phyloP scores from a whole-genome alignment of 164 flowering plant genomes.

The Dillenia suffruticosa region DNA sequence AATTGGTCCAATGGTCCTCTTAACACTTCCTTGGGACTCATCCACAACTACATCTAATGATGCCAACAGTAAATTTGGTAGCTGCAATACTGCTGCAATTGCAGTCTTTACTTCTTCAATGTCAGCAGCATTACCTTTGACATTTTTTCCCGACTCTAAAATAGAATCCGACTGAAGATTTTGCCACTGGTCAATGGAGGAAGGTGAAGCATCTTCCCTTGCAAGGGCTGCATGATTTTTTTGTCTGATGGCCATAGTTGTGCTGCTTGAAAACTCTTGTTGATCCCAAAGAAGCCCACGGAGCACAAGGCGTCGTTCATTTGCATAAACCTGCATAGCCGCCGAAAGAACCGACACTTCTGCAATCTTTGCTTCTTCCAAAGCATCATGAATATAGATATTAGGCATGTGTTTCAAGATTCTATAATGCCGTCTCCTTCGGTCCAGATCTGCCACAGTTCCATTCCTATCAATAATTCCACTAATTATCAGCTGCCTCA shows the following conservation, averaged over 20 bases:
- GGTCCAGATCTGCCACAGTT: constrained; percentile 34
- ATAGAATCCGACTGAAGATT: constrained; percentile 19
- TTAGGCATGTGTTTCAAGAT: constrained; percentile 84
- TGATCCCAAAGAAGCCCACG: constrained; percentile 32
- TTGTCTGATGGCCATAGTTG: constrained; percentile 11
- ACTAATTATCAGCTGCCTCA: constrained; percentile 88
- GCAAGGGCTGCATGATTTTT: constrained; percentile 22
- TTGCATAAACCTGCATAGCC: constrained; percentile 59
- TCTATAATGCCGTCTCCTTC: constrained; percentile 57
- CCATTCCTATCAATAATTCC: constrained; percentile 68
- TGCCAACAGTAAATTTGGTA: constrained; percentile 36
- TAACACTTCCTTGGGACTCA: constrained; percentile 52
- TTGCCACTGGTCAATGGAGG: constrained; percentile 37
- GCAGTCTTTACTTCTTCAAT: constrained; percentile 65
- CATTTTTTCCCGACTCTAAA: constrained; percentile 19
- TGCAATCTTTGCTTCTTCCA: constrained; percentile 57
- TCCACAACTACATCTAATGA: constrained; percentile 34
- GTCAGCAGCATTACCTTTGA: constrained; percentile 25
- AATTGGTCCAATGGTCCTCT: constrained; percentile 42
- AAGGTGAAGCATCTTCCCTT: constrained; percentile 24
- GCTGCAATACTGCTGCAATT: constrained; percentile 54
- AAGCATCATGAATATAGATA: constrained; percentile 44
- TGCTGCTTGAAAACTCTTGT: constrained; percentile 3
- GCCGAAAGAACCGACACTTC: constrained; percentile 36
- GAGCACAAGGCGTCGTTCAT: constrained; percentile 84